phyloP scores from a whole-genome alignment of 768 basidiomycete species.

The Suillus hirtellus region DNA sequence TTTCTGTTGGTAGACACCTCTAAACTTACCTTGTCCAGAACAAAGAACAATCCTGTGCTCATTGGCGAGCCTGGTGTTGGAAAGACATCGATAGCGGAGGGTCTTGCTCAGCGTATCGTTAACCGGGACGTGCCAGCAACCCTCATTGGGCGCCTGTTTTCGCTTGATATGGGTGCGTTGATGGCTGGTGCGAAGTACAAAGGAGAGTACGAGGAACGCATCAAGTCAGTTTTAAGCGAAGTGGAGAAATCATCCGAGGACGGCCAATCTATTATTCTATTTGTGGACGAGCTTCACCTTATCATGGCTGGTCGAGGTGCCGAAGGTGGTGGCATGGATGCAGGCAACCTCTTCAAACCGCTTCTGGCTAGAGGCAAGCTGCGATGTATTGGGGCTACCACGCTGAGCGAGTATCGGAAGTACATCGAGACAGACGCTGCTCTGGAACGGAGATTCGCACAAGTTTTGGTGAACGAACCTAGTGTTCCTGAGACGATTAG shows the following conservation, averaged over 20 bases:
- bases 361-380: conserved; percentile 83
- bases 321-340: conserved; percentile 91
- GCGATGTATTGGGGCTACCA: conserved; percentile 86
- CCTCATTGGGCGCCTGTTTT: conserved; percentile 73
- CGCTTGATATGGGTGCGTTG: conserved; percentile 93
- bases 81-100: conserved; percentile 94
- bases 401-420: conserved; percentile 87
- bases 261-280: conserved; percentile 82
- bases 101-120: conserved; percentile 92
- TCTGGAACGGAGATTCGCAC: conserved; percentile 88
- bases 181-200: conserved; percentile 94
- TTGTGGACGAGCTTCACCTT: conserved; percentile 93
- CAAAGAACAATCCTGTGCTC: conserved; percentile 96
- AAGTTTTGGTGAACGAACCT: conserved; percentile 92
- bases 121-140: conserved; percentile 87
- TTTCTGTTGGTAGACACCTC: not conserved
- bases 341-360: conserved; percentile 90
- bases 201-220: conserved; percentile 95
- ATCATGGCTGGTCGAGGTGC: conserved; percentile 88
- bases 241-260: conserved; percentile 86
- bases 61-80: conserved; percentile 96
- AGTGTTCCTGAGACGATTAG: conserved; percentile 86
- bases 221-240: conserved; percentile 90
- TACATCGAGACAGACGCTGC: conserved; percentile 94
- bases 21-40: conserved; percentile 47